Evolutionary conservation across 1,284 basidiomycete species (phyloP).

Genomic region (Austroboletus rostrupii): DNA sequence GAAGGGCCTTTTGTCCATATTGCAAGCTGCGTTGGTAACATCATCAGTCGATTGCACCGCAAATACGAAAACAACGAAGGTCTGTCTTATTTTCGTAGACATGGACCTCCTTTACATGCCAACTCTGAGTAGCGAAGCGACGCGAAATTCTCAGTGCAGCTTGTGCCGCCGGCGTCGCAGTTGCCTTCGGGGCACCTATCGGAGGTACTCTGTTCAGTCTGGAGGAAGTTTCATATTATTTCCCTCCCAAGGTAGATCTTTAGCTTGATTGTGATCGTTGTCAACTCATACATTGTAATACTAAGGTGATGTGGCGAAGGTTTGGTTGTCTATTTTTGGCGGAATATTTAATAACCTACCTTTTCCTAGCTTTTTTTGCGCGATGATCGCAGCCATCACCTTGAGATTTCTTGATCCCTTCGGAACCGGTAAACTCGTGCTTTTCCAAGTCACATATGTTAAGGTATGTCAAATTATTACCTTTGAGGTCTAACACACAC

Average conservation of each 20-base stretch:
- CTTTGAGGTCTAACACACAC: neutral
- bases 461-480: slow-evolving; percentile 42
- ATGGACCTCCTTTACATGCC: neutral
- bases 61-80: slow-evolving; percentile 96
- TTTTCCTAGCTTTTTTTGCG: slow-evolving; percentile 79
- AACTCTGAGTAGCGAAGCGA: slow-evolving; percentile 63
- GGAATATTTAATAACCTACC: slow-evolving; percentile 1
- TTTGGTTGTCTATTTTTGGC: slow-evolving; percentile 26
- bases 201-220: slow-evolving; percentile 91
- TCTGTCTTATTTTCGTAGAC: slow-evolving; percentile 26
- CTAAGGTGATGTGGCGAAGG: slow-evolving; percentile 85
- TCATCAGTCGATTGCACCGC: slow-evolving; percentile 79
- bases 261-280: neutral
- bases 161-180: slow-evolving; percentile 89
- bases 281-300: neutral
- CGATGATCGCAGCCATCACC: slow-evolving; percentile 89
- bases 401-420: slow-evolving; percentile 91
- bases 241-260: slow-evolving; percentile 76
- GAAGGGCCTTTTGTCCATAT: slow-evolving; percentile 98
- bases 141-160: slow-evolving; percentile 91
- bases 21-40: slow-evolving; percentile 92
- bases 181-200: slow-evolving; percentile 88
- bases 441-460: slow-evolving; percentile 89
- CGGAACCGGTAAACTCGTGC: slow-evolving; percentile 77
- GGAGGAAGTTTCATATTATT: slow-evolving; percentile 94